Base-by-base conservation (phyloP, 441 rosid genomes). In the Populus hybrid region DNA sequence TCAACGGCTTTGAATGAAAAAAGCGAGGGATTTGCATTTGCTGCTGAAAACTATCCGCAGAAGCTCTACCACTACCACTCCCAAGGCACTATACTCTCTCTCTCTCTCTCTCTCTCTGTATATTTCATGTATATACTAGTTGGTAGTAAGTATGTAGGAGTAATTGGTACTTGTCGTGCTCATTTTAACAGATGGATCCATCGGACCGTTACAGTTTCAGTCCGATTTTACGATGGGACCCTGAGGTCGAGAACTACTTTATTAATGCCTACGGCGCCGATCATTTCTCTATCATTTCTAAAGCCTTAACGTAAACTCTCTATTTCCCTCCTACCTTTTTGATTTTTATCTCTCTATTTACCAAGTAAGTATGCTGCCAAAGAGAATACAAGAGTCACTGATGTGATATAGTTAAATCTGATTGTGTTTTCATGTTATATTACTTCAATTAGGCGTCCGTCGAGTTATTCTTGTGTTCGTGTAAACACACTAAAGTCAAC, bases 391-490 rank as follows among this genome's bases (percentile, higher is more conserved):
- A 40, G 46, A 40, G 50, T 10, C 50, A 40, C 24, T 75, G 61
- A 38, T 65, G 10, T 32, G 21, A 16, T 61, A 6, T 50, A 46
- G 38, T 18, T 20, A n/a, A 26, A 38, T 3, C 4, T 69, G 12
- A 35, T 46, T 57, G 6, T 4, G 9, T 76, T 78, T 32, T 54
- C 10, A 65, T 40, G 36, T 36, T 77, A 21, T 59, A 12, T 28
- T 76, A 24, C 61, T 75, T 24, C 77, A 12, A 54, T 81, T 83
- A 94, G 99, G 91, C 89, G 85, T 2, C 98, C 99, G 0, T 92
- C 98, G 4, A 75, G 92, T 74, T 93, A 93, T 86, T 93, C 98
- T 30, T 96, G 98, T 80, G 86, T 96, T 73, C 96, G 98, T 3
- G 96, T 94, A 78, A 96, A 96, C 78, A 88, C 90, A 10, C 88